Conservation (phyloP, 2,329 filamentous ascomycete species). For the Colletotrichum sidae region DNA sequence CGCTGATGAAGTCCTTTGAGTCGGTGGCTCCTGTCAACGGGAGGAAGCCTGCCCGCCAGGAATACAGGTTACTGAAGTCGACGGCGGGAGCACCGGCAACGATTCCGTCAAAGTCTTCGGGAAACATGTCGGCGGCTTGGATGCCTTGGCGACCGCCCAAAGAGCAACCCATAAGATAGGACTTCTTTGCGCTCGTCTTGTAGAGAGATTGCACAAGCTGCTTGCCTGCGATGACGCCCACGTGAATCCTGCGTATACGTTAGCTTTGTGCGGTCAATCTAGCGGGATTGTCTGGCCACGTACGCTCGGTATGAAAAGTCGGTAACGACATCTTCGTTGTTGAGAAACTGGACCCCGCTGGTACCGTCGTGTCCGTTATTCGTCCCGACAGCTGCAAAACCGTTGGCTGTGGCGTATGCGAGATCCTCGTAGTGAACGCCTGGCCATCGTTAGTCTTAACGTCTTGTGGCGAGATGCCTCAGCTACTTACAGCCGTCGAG, state of each 20-base stretch:
- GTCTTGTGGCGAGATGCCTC: not conserved
- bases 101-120: conserved; percentile 65
- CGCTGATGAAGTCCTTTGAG: conserved; percentile 43
- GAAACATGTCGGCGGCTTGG: conserved; percentile 54
- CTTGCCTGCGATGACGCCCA: conserved; percentile 61
- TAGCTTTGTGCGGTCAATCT: not conserved
- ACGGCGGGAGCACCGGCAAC: conserved; percentile 61
- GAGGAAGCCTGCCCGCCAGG: conserved; percentile 52
- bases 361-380: conserved; percentile 65
- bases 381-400: conserved; percentile 60
- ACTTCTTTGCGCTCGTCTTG: conserved; percentile 48
- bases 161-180: conserved; percentile 64
- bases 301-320: conserved; percentile 51
- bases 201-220: conserved; percentile 61
- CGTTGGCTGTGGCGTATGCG: conserved; percentile 54
- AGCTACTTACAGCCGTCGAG: conserved; percentile 54
- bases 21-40: conserved; percentile 51
- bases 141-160: conserved; percentile 66
- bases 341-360: conserved; percentile 44
- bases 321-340: conserved; percentile 49
- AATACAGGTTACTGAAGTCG: conserved; percentile 46
- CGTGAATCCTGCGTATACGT: conserved; percentile 51
- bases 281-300: not conserved
- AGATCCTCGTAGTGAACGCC: conserved; percentile 59
- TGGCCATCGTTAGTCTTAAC: conserved; percentile 1